phyloP scores from a whole-genome alignment of 106 monocot genomes.

The Dioscorea alata region DNA sequence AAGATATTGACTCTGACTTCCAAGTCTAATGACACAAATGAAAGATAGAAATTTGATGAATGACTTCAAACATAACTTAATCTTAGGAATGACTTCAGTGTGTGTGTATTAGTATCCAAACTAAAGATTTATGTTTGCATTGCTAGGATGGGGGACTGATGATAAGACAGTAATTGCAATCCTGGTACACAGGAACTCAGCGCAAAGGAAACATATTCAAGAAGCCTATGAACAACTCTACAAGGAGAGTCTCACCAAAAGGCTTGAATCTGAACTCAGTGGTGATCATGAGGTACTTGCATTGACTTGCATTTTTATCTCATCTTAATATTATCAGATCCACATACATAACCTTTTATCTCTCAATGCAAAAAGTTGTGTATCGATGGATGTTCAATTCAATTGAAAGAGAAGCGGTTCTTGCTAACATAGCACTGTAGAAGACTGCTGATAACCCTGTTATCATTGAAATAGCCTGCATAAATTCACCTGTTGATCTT shows the following conservation, averaged over 20 bases:
- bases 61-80: too few species aligned
- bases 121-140: background rate
- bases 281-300: slow-evolving; percentile 65
- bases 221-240: slow-evolving; percentile 61
- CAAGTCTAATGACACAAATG: too few species aligned
- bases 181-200: slow-evolving; percentile 68
- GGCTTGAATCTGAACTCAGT: slow-evolving; percentile 84
- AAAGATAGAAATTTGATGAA: too few species aligned
- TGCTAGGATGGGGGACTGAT: slow-evolving; percentile 84
- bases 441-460: slow-evolving; percentile 38
- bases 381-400: slow-evolving; percentile 86
- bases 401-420: slow-evolving; percentile 59
- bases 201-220: slow-evolving; percentile 60
- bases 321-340: too few species aligned
- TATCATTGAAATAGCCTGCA: slow-evolving; percentile 50
- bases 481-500: slow-evolving; percentile 44
- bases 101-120: too few species aligned
- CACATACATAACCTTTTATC: too few species aligned
- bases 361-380: slow-evolving; percentile 58
- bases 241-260: slow-evolving; percentile 69
- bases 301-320: too few species aligned
- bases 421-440: slow-evolving; percentile 47
- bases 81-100: too few species aligned
- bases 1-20: too few species aligned
- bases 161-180: slow-evolving; percentile 69